Conservation (phyloP, 192 early-diverging fungal genomes). For the Backusella luteola region DNA sequence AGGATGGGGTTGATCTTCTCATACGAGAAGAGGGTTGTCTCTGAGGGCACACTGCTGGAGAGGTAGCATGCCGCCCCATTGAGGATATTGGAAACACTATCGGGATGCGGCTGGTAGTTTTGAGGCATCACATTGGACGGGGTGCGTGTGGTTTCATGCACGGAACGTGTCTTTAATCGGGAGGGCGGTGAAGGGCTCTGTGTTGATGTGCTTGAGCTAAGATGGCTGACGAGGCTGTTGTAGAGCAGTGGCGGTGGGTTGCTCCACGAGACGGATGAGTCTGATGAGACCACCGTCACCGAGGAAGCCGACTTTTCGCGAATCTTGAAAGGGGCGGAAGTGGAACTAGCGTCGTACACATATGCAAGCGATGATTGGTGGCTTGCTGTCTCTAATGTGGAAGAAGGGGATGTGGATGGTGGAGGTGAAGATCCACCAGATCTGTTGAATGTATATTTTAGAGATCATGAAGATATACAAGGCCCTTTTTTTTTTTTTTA, state of each 20-base stretch:
- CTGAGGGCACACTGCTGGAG: constrained; percentile 14
- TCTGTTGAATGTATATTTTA: not conserved
- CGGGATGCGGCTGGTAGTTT: not conserved
- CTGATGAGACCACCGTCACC: constrained; percentile 10
- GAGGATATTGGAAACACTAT: not conserved
- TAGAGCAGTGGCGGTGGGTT: constrained; percentile 18
- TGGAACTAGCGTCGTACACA: constrained; percentile 16
- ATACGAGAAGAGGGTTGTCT: not conserved
- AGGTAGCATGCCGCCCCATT: not conserved
- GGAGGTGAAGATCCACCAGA: not conserved
- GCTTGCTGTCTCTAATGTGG: not conserved
- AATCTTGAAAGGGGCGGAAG: constrained; percentile 24
- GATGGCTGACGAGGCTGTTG: not conserved
- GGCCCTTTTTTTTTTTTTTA: too few species aligned
- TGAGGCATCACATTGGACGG: constrained; percentile 2
- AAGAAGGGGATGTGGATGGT: not conserved
- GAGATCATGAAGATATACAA: not conserved
- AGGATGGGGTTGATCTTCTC: not conserved
- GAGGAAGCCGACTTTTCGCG: constrained; percentile 5
- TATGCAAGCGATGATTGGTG: constrained; percentile 16
- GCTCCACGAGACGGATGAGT: constrained; percentile 26
- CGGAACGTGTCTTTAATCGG: not conserved
- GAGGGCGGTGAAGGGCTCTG: not conserved
- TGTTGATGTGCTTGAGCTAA: constrained; percentile 5
- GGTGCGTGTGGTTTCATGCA: not conserved